Conservation (phyloP, 1,284 basidiomycete species). For the Ustilago bromivora region DNA sequence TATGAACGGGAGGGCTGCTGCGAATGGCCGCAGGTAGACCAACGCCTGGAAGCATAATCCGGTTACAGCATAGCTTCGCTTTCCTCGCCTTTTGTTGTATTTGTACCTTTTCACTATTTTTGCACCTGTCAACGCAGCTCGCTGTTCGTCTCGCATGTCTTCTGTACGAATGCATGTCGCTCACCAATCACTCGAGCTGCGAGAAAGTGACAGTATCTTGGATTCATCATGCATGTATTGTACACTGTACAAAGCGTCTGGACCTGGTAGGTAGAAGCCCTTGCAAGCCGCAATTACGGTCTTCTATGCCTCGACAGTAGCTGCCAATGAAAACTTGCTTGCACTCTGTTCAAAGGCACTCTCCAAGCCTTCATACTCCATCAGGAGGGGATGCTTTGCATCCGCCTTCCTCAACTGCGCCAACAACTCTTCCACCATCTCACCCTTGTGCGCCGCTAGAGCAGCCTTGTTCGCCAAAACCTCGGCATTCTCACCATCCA, state of each 20-base stretch:
- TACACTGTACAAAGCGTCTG: not conserved
- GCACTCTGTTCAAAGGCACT: constrained; percentile 32
- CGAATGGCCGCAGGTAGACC: constrained; percentile 25
- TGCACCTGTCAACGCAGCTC: not conserved
- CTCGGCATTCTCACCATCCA: constrained; percentile 44
- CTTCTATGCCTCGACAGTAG: constrained; percentile 18
- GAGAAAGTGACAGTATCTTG: not conserved
- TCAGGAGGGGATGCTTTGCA: constrained; percentile 30
- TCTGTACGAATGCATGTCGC: not conserved
- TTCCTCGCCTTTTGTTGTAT: constrained; percentile 16
- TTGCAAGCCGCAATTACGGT: not conserved
- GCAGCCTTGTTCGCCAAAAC: constrained; percentile 49
- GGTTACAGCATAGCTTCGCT: not conserved
- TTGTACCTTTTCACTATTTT: constrained; percentile 23
- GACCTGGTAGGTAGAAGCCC: not conserved
- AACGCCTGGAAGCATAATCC: not conserved
- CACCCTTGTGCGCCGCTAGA: constrained; percentile 26
- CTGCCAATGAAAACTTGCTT: constrained; percentile 25
- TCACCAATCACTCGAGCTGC: too few relatives aligned
- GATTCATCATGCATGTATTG: not conserved
- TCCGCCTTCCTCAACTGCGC: constrained; percentile 24
- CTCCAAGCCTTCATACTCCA: constrained; percentile 27
- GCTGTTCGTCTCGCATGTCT: not conserved
- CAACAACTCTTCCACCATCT: constrained; percentile 14
- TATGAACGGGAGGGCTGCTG: constrained; percentile 1